Evolutionary conservation across 2,329 filamentous ascomycete genomes (phyloP), one percentile per base, ranked within the genome.

Genomic region (Amylocarpus encephaloides): DNA sequence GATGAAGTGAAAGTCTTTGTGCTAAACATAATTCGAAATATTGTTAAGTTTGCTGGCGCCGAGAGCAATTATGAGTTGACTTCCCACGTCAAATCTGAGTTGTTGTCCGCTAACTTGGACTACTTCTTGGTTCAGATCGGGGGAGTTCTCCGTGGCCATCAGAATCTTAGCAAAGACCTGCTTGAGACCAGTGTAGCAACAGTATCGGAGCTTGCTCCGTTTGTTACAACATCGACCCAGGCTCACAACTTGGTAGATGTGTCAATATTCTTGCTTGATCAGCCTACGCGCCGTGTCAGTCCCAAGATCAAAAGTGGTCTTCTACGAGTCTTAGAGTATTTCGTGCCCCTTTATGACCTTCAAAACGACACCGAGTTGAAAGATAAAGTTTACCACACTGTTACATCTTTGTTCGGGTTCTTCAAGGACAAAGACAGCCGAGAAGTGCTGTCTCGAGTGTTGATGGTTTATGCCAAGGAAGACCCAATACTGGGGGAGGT

Each of bases 1-100:
- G 87, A 92, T 54, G 85, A 90, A 50, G 91, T 98, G 49, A 93
- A 91, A 63, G 70, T 86, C 0, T 95, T 88, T 64, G 80, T 91
- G 1, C 73, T 98, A 29, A 77, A 82, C 10, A 84, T 97, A 38
- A 67, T 98, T 40, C 77, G 79, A 39, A 85, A 82, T 49, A 71
- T 92, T 32, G 76, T 89, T 32, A 75, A 74, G 48, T 70, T 85
- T 43, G 77, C 81, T 1, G 71, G 73, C 47, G 75, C 77, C 1
- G 73, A 79, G 7, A 75, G 81, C 53, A 76, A 74, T 1, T 76
- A 68, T 35, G 63, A 68, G 38, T 55, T 68, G 53, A 58, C 65
- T 41, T 67, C 69, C 9, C 63, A 83, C 50, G 79, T 80, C 2
- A 76, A 74, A 52, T 65, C 74, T 11, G 72, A 79, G 47, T 68